Conservation (phyloP, 2,329 filamentous ascomycete genomes). For the Lomentospora prolificans region DNA sequence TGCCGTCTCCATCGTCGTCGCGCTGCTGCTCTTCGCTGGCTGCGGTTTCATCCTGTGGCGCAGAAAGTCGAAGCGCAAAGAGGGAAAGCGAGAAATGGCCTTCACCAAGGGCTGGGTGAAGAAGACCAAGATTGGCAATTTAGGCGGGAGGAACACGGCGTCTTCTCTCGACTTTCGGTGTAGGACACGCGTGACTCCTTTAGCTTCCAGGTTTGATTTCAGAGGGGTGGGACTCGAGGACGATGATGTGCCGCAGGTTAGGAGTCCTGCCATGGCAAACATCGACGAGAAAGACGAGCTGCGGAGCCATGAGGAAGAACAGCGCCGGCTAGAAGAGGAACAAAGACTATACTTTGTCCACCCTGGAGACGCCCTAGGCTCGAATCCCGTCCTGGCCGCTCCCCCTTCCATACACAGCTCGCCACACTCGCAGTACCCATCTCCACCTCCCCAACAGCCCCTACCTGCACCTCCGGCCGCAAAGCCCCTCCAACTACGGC, state of each 20-base stretch:
- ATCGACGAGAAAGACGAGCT: conserved; percentile 11
- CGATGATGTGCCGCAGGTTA: conserved; percentile 13
- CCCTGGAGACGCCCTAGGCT: conserved; percentile 10
- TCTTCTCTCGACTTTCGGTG: conserved; percentile 43
- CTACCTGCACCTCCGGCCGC: not conserved
- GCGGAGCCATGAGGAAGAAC: not conserved
- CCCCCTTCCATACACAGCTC: not conserved
- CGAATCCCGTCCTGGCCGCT: conserved; percentile 10
- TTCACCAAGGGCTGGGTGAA: not conserved
- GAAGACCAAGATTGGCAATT: not conserved
- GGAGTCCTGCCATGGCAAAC: not conserved
- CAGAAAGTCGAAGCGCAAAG: conserved; percentile 31
- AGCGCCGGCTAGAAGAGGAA: not conserved
- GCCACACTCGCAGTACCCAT: not conserved
- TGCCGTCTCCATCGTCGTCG: conserved; percentile 28
- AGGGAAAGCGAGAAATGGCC: conserved; percentile 17
- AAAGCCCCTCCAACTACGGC: not conserved
- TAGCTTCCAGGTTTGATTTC: conserved; percentile 23
- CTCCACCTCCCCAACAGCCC: not conserved
- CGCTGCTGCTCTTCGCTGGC: conserved; percentile 27
- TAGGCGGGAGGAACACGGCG: conserved; percentile 15
- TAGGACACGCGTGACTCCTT: conserved; percentile 32
- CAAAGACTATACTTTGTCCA: not conserved
- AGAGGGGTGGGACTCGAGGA: conserved; percentile 21
- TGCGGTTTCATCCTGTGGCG: conserved; percentile 26